phyloP scores from a whole-genome alignment of 768 basidiomycete genomes.

The Hortiboletus flavorubellus region DNA sequence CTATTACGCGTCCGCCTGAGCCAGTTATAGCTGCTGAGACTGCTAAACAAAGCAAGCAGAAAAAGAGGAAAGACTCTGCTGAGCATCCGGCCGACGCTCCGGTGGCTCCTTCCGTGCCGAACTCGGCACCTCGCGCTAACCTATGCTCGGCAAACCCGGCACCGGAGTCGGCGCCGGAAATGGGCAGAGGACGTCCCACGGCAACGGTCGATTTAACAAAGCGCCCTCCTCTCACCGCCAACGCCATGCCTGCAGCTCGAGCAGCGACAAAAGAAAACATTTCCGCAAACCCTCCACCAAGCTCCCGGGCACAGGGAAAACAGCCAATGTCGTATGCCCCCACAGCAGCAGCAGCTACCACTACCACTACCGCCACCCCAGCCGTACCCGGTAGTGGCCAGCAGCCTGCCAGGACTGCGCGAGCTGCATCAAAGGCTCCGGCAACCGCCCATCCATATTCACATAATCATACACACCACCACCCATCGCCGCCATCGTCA shows the following conservation, averaged over 20 bases:
- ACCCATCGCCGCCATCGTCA: constrained; percentile 43
- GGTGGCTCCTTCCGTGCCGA: constrained; percentile 28
- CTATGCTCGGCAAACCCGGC: constrained; percentile 27
- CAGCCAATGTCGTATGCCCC: constrained; percentile 79
- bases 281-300: constrained; percentile 49
- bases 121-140: constrained; percentile 22
- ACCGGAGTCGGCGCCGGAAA: constrained; percentile 34
- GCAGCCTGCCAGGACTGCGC: constrained; percentile 38
- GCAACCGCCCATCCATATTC: constrained; percentile 47
- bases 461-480: constrained; percentile 51
- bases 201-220: constrained; percentile 35
- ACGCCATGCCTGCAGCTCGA: constrained; percentile 44
- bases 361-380: constrained; percentile 36
- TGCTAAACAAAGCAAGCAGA: constrained; percentile 37
- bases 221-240: constrained; percentile 39
- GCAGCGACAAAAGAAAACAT: constrained; percentile 43
- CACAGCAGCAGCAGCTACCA: constrained; percentile 18
- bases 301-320: constrained; percentile 86
- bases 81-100: constrained; percentile 23
- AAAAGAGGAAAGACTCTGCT: constrained; percentile 40
- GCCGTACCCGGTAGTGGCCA: constrained; percentile 29
- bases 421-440: constrained; percentile 58
- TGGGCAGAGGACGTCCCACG: constrained; percentile 31
- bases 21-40: constrained; percentile 10
- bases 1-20: constrained; percentile 24